These are phyloP conservation scores for Penicillium subrubescens DNA, from an alignment of 495 filamentous ascomycete genomes.

Conservation along the genomic window DNA sequence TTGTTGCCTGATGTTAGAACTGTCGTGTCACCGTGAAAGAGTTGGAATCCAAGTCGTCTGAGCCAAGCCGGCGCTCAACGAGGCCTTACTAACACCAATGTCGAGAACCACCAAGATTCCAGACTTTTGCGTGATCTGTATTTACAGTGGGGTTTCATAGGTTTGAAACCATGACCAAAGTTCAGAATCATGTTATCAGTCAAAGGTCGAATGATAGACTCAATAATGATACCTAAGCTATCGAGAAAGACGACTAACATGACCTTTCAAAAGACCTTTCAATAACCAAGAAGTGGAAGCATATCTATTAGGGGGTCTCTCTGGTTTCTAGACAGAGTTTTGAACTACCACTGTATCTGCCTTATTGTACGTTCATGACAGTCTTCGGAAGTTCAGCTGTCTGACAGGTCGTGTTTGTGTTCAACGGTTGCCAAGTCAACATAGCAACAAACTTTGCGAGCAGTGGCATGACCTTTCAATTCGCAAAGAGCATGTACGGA, in stretches of 20 bases:
- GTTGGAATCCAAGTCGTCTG: not conserved
- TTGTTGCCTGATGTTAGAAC: not conserved
- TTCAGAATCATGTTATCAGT: too few relatives aligned
- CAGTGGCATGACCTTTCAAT: conserved; percentile 3
- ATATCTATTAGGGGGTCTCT: too few relatives aligned
- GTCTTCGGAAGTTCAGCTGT: not conserved
- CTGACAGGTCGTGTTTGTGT: conserved; percentile 16
- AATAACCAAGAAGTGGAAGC: too few relatives aligned
- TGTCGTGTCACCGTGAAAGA: not conserved
- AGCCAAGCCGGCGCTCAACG: not conserved
- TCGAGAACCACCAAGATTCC: not conserved
- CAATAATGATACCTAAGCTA: too few relatives aligned
- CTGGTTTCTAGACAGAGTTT: too few relatives aligned
- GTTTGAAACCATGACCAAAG: too few relatives aligned
- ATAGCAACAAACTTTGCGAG: not conserved
- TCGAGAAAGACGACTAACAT: too few relatives aligned
- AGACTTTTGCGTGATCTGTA: not conserved
- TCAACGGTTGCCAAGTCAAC: conserved; percentile 26
- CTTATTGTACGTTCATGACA: not conserved
- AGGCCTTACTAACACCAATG: not conserved
- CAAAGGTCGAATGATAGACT: too few relatives aligned
- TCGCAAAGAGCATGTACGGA: not conserved
- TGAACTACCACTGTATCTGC: too few relatives aligned
- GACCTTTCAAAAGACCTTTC: too few relatives aligned
- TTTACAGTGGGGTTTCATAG: too few relatives aligned